Conservation (phyloP, 139 green algal species). For the Mesotaenium endlicherianum region DNA sequence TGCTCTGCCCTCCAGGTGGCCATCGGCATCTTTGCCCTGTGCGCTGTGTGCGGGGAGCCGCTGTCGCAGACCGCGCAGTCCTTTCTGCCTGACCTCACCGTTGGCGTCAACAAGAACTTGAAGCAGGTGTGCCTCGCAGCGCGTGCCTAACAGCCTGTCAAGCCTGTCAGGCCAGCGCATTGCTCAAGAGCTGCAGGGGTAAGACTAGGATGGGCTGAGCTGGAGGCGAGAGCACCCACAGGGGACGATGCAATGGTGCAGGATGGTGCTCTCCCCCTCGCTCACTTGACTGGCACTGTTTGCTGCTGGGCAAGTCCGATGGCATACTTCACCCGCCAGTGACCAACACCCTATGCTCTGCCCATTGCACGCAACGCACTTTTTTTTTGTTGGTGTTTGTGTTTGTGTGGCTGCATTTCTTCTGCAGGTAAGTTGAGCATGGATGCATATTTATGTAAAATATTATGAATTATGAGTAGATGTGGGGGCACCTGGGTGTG, state of each 20-base stretch:
- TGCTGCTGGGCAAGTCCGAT: too few relatives aligned
- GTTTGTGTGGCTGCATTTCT: neutral
- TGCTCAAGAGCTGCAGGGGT: neutral
- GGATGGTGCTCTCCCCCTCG: too few relatives aligned
- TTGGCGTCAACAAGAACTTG: conserved; percentile 13
- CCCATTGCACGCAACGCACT: too few relatives aligned
- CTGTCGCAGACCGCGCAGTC: conserved; percentile 39
- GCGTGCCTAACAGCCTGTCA: neutral
- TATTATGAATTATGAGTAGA: neutral
- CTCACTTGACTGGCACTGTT: too few relatives aligned
- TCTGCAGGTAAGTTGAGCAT: too few relatives aligned
- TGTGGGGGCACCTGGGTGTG: neutral
- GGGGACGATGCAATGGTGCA: neutral
- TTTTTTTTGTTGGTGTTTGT: neutral
- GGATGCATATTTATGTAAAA: too few relatives aligned
- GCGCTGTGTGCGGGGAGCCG: conserved; percentile 16
- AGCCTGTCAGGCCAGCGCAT: too few relatives aligned
- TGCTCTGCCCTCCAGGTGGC: conserved; percentile 20
- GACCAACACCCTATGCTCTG: too few relatives aligned
- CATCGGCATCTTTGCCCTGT: conserved; percentile 28
- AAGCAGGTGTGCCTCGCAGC: conserved; percentile 12
- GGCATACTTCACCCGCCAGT: too few relatives aligned
- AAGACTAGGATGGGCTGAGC: neutral
- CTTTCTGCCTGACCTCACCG: conserved; percentile 13
- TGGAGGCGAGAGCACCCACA: neutral